These are phyloP conservation scores for Annulohypoxylon maeteangense DNA, from an alignment of 495 filamentous ascomycete species.

Conservation along the genomic window DNA sequence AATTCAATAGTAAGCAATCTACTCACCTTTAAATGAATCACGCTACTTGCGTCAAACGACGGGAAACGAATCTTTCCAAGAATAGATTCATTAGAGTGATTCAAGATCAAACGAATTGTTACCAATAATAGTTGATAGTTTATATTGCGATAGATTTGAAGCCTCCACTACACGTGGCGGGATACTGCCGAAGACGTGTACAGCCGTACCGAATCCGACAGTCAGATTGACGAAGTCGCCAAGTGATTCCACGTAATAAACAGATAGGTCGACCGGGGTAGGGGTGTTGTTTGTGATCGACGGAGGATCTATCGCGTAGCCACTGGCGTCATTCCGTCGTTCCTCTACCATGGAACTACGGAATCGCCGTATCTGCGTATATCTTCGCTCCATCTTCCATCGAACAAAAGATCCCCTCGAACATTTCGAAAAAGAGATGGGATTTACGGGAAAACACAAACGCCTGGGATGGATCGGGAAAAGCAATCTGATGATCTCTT, in stretches of 20 bases:
- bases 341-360: neutral
- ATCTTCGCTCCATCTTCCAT: conserved; percentile 9
- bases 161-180: neutral
- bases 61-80: neutral
- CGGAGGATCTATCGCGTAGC: conserved; percentile 29
- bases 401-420: neutral
- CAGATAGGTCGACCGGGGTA: neutral
- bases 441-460: conserved; percentile 1
- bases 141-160: neutral
- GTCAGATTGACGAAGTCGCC: conserved; percentile 10
- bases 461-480: conserved; percentile 9
- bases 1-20: no score
- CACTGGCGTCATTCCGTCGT: conserved; percentile 21
- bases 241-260: neutral
- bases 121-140: neutral
- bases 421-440: neutral
- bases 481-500: conserved; percentile 16
- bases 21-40: no score
- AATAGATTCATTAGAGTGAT: neutral
- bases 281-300: conserved; percentile 21
- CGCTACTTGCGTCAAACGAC: neutral
- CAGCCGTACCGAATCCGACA: neutral
- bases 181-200: conserved; percentile 5
- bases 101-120: conserved; percentile 2
- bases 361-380: neutral